Evolutionary conservation across 202 grass and related monocot genomes (phyloP).

Genomic region (Elaeis oleifera): DNA sequence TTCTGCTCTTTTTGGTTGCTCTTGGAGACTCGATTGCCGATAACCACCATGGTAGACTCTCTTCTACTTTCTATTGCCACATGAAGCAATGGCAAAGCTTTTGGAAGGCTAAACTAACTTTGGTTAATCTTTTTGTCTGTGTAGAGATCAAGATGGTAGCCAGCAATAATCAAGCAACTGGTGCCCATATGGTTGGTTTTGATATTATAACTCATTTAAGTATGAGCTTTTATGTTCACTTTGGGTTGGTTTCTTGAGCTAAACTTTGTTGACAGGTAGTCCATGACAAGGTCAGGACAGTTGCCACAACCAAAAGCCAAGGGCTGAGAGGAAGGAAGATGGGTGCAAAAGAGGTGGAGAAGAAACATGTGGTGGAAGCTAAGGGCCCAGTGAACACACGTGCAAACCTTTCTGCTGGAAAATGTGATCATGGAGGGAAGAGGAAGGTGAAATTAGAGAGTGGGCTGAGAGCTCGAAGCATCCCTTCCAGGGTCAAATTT

Average conservation of each 20-base stretch:
- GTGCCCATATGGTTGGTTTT: too few species aligned
- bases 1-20: neutral
- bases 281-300: neutral
- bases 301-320: neutral
- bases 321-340: slow-evolving; percentile 8
- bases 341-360: neutral
- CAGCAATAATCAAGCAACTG: too few species aligned
- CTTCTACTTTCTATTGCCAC: neutral
- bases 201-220: too few species aligned
- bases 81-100: too few species aligned
- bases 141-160: too few species aligned
- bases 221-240: too few species aligned
- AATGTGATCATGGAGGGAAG: slow-evolving; percentile 1
- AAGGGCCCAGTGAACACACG: slow-evolving; percentile 2
- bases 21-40: neutral
- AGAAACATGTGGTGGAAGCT: neutral
- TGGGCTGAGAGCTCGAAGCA: neutral
- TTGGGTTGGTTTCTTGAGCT: neutral
- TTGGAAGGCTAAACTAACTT: too few species aligned
- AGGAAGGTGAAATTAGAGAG: neutral
- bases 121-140: too few species aligned
- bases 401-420: neutral
- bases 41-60: neutral
- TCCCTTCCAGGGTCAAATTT: neutral
- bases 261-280: slow-evolving; percentile 1